phyloP scores from a whole-genome alignment of 805 yeast species.

The Teunomyces kruisii region DNA sequence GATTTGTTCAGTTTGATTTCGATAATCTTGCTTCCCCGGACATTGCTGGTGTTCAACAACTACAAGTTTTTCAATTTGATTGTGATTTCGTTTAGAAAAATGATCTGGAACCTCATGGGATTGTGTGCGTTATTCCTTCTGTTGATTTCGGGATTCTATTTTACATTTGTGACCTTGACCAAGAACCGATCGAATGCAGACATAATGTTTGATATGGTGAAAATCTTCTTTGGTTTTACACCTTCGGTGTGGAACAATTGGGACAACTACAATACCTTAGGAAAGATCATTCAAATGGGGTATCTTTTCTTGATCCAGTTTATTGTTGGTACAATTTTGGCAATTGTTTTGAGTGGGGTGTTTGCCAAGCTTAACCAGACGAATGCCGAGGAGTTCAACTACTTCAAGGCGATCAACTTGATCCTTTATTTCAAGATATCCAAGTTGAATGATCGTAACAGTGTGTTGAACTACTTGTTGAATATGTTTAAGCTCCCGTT shows the following conservation, averaged over 20 bases:
- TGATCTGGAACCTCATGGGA: conserved; percentile 51
- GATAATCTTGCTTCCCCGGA: conserved; percentile 49
- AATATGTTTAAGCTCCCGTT: conserved; percentile 38
- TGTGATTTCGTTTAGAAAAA: conserved; percentile 48
- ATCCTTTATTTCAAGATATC: conserved; percentile 37
- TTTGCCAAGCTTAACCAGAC: conserved; percentile 31
- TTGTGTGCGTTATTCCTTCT: conserved; percentile 49
- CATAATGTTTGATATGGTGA: conserved; percentile 52
- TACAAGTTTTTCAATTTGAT: conserved; percentile 53
- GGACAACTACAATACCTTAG: conserved; percentile 47
- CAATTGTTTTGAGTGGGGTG: conserved; percentile 50
- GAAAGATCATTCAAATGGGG: conserved; percentile 47
- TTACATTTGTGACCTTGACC: conserved; percentile 49
- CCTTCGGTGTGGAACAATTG: conserved; percentile 62
- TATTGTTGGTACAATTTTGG: conserved; percentile 53
- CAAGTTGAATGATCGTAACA: conserved; percentile 14
- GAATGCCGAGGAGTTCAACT: conserved; percentile 41
- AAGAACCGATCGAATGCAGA: conserved; percentile 43
- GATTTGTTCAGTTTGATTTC: conserved; percentile 44
- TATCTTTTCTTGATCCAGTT: conserved; percentile 55
- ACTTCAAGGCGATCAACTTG: conserved; percentile 38
- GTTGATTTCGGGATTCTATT: conserved; percentile 54
- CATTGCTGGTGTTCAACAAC: conserved; percentile 50
- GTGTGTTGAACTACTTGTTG: conserved; percentile 11
- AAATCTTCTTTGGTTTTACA: conserved; percentile 56